A percentile compares a stretch with the other conserved stretches of the same genome.
These are phyloP conservation scores for Anethum foeniculum DNA, from an alignment of 140 eudicot genomes.

Conservation along the genomic window DNA sequence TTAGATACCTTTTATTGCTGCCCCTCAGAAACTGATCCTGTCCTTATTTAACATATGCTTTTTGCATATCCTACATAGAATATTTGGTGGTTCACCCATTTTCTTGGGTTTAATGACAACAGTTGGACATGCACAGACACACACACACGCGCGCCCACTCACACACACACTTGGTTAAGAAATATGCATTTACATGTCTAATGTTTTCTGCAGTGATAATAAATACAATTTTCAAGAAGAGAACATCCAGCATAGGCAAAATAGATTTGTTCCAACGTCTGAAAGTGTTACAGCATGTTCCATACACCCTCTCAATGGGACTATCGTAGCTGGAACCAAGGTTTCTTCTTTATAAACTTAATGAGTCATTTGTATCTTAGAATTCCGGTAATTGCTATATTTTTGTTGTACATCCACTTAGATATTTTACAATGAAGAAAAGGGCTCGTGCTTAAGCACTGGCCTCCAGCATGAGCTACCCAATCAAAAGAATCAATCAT, in stretches of 20 bases:
- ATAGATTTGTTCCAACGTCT: constrained; percentile 47
- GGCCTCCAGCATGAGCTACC: not conserved
- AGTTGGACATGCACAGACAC: not conserved
- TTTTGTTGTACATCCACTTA: not conserved
- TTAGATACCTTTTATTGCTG: not conserved
- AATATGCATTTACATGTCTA: constrained; percentile 5
- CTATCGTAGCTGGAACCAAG: constrained; percentile 82
- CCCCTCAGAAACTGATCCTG: not conserved
- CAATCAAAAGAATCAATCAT: not conserved
- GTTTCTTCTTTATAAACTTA: constrained; percentile 26
- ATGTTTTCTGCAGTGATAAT: constrained; percentile 43
- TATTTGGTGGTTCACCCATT: not conserved
- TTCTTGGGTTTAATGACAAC: not conserved
- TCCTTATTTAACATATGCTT: not conserved
- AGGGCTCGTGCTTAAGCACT: not conserved
- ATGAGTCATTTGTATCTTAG: not conserved
- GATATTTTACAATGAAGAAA: not conserved
- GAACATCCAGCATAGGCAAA: constrained; percentile 32
- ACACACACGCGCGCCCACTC: not conserved
- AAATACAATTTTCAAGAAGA: constrained; percentile 8
- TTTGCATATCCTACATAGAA: not conserved
- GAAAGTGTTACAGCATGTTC: constrained; percentile 69
- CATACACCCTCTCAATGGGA: constrained; percentile 63
- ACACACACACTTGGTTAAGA: not conserved
- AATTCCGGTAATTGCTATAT: not conserved